Base-by-base conservation (phyloP, 257 asterid species). In the Rhazya stricta region DNA sequence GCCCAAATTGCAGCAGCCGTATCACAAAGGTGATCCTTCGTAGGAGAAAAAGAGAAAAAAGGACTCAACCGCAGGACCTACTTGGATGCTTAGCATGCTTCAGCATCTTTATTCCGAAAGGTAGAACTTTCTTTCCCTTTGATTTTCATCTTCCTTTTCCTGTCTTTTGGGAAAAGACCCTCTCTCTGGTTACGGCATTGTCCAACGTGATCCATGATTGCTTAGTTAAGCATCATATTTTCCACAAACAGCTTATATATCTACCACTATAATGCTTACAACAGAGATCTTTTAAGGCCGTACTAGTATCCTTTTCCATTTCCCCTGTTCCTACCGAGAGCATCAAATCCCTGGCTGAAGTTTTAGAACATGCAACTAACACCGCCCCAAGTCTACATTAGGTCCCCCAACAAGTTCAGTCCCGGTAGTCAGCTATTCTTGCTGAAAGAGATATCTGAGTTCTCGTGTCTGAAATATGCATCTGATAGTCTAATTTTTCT, bases 31-130 rank as follows among this genome's bases (percentile, higher is more conserved):
- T 91, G 29, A 60, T 86, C 71, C 90, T 91, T 30, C 87, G 92
- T 32, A 75, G 93, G 71, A 86, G 69, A 73, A 86, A 50, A 57
- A 69, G 65, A 29, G 73, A 50, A 37, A 32, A 11, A 45, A 57
- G 32, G 58, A 13, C 66, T 29, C 65, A 65, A 16, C 42, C 74
- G 45, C 73, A 5, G 39, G 81, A 81, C 42, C 76, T 85, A 41
- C 29, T 88, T 23, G 94, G 96, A 50, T 91, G 97, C 79, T 77
- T 84, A 37, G 74, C 88, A 9, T 91, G 97, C 83, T 81, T 91
- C 80, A 77, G 86, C 68, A 54, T 91, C 58, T 91, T 91, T 82
- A 41, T 74, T 25, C 86, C 85, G 61, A 75, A 80, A 76, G 93
- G 93, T 87, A 68, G 32, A 18, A 7, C n/a, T 23, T 50, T 2